Evolutionary conservation across 805 yeast species (phyloP), one percentile per base, ranked within the genome.

Genomic region (Metschnikowia hibisci): DNA sequence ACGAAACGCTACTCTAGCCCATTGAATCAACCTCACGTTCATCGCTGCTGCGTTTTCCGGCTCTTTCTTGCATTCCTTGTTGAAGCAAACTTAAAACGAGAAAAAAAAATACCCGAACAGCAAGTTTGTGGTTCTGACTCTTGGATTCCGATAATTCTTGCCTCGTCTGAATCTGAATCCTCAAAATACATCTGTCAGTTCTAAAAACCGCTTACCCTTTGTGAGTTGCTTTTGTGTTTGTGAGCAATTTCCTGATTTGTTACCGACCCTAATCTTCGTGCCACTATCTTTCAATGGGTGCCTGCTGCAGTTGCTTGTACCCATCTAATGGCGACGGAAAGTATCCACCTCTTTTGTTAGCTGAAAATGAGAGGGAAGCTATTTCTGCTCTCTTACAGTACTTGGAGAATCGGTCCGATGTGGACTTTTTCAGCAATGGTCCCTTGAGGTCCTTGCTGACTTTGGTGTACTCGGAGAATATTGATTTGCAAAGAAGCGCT

Each of bases 351-450:
- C 72, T 87, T 41, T 70, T 93, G 44, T 57, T 70, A 43, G 97
- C 96, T 9, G 98, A 93, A 57, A 89, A 91, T 60, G 99, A 93
- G 68, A 78, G 99, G 47, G 96, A 88, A 56, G 99, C 99, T 25
- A 96, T 93, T 36, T 82, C 96, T 6, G 87, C 91, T 2, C 73
- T 93, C 43, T 72, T 93, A 45, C 91, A 88, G 53, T 93, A 85
- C 64, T 73, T 93, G 47, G 99, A 93, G 62, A 89, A 90, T 45
- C 43, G 95, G 41, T 76, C 83, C 6, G 95, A 86, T 44, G 90
- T 87, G 42, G 98, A 93, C 66, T 89, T 93, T 57, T 91, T 90
- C 68, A 74, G 81, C 43, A 82, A 82, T 51, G 91, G 95, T 3
- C 95, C 95, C 0, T 71, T 93, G 40, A 78, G 86, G 51, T 97